Conservation (phyloP, 1,284 basidiomycete genomes). For the Chondrostereum purpureum region DNA sequence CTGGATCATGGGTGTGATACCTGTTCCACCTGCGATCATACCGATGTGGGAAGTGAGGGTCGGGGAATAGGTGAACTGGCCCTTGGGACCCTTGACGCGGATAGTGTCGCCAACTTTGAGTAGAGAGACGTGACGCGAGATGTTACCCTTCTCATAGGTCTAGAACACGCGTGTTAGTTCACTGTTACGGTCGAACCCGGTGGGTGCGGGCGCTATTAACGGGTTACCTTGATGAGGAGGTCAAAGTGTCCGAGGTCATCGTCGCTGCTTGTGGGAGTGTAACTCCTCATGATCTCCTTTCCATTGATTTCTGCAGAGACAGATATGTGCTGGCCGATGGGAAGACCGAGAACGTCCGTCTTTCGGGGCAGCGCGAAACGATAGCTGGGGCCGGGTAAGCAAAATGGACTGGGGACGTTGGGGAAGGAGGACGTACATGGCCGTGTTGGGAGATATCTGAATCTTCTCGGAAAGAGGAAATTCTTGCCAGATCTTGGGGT, state of each 20-base stretch:
- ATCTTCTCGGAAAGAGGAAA: constrained; percentile 82
- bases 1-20: constrained; percentile 98
- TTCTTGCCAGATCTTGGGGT: constrained; percentile 73
- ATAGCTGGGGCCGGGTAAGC: constrained; percentile 52
- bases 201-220: constrained; percentile 5
- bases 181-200: too few relatives aligned
- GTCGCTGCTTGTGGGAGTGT: constrained; percentile 92
- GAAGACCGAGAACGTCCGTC: constrained; percentile 82
- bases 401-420: constrained; percentile 5
- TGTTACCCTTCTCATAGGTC: constrained; percentile 96
- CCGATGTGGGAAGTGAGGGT: constrained; percentile 71
- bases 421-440: constrained; percentile 53
- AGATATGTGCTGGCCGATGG: constrained; percentile 95
- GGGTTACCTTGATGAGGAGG: constrained; percentile 85
- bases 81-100: constrained; percentile 92
- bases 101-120: constrained; percentile 84
- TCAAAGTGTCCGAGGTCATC: constrained; percentile 93
- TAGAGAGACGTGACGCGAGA: constrained; percentile 78
- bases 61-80: constrained; percentile 81
- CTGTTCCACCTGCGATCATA: constrained; percentile 96
- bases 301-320: constrained; percentile 87
- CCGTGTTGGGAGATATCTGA: constrained; percentile 90
- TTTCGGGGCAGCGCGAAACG: constrained; percentile 78
- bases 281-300: constrained; percentile 85
- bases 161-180: constrained; percentile 29